Percentiles rank a stretch among this genome's conserved stretches.
Conservation (phyloP, 2,329 filamentous ascomycete genomes). For the Ascochyta lentis region DNA sequence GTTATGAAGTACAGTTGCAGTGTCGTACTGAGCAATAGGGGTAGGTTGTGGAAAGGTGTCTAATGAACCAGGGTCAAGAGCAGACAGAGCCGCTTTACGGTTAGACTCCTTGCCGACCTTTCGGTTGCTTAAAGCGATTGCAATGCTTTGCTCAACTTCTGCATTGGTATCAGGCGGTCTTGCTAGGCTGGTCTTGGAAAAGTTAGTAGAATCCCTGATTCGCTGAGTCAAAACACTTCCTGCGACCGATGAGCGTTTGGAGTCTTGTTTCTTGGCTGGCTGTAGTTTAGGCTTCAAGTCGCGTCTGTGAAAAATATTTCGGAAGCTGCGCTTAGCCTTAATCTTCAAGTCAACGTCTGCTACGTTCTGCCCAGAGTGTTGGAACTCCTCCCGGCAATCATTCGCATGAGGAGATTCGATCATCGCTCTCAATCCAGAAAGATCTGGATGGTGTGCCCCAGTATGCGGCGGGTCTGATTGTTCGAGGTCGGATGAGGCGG, state of each 20-base stretch:
- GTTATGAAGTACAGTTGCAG: constrained; percentile 17
- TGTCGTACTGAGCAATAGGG: constrained; percentile 5
- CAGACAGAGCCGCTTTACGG: neutral
- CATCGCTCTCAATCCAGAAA: neutral
- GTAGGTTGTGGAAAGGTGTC: neutral
- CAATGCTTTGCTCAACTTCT: neutral
- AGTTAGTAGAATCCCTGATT: constrained; percentile 26
- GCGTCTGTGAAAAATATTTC: constrained; percentile 31
- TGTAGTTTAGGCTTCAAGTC: constrained; percentile 7
- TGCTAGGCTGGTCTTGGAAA: constrained; percentile 21
- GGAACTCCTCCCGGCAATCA: neutral
- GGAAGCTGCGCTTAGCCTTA: constrained; percentile 35
- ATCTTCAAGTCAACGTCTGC: constrained; percentile 10
- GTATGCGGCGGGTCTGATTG: neutral
- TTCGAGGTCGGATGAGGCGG: neutral
- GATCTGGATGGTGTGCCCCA: neutral
- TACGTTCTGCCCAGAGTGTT: neutral
- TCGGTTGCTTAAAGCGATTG: neutral
- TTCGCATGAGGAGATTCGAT: neutral
- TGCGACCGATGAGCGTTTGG: constrained; percentile 25
- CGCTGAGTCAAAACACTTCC: constrained; percentile 28
- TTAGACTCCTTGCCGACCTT: neutral
- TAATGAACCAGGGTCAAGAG: neutral
- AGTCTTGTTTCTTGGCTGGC: constrained; percentile 3
- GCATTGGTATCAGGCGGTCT: constrained; percentile 6